phyloP scores from a whole-genome alignment of 192 early-diverging fungal species.

The Chytriomyces sp. region DNA sequence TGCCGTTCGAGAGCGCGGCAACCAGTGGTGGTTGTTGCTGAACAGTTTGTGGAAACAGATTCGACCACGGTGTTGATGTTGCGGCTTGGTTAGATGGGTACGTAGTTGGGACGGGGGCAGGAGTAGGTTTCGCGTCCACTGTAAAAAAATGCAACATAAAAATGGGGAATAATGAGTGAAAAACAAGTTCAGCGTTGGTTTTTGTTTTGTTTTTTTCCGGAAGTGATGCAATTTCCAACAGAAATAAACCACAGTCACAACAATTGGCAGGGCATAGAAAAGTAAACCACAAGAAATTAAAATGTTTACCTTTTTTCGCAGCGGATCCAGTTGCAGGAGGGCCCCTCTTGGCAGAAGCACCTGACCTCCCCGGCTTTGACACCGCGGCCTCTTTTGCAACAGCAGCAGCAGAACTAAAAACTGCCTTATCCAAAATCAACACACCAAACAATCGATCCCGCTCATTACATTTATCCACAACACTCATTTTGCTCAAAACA shows the following conservation, averaged over 20 bases:
- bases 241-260: too few relatives aligned
- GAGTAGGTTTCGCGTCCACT: not conserved
- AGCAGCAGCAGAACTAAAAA: conserved; percentile 19
- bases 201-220: too few relatives aligned
- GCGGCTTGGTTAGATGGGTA: not conserved
- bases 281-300: not conserved
- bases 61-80: not conserved
- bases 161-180: too few relatives aligned
- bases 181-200: too few relatives aligned
- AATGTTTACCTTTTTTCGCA: not conserved
- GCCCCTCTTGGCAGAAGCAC: not conserved
- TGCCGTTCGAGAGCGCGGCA: too few relatives aligned
- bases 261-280: not conserved
- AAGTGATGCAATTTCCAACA: too few relatives aligned
- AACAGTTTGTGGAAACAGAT: not conserved
- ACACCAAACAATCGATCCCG: conserved; percentile 65
- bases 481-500: conserved; percentile 47
- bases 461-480: conserved; percentile 29
- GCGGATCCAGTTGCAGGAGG: not conserved
- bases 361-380: too few relatives aligned
- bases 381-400: not conserved
- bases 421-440: conserved; percentile 60
- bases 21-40: not conserved
- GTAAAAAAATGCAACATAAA: not conserved
- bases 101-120: not conserved